A percentile compares a stretch with the other conserved stretches of the same genome.
Evolutionary conservation across 768 basidiomycete genomes (phyloP).

Genomic region (Tubosaeta sp.): DNA sequence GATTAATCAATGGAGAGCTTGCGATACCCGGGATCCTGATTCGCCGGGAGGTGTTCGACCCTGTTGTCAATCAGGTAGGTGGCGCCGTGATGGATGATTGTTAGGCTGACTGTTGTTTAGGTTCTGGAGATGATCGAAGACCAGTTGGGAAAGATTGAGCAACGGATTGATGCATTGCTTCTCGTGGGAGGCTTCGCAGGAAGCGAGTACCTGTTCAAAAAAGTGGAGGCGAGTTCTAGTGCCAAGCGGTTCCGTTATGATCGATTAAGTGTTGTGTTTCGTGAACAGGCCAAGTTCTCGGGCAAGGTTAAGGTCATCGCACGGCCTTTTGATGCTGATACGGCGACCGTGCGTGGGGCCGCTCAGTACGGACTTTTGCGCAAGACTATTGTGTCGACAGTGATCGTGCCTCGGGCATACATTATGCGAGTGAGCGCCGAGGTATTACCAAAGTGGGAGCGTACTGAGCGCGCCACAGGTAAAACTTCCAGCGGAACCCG

Average conservation of each 20-base stretch:
- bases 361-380: slow-evolving; percentile 82
- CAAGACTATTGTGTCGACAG: slow-evolving; percentile 70
- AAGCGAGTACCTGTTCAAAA: slow-evolving; percentile 77
- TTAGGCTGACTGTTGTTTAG: slow-evolving; percentile 34
- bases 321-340: slow-evolving; percentile 82
- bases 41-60: slow-evolving; percentile 83
- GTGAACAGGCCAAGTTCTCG: slow-evolving; percentile 59
- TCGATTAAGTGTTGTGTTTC: not conserved
- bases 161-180: slow-evolving; percentile 75
- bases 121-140: slow-evolving; percentile 77
- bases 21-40: slow-evolving; percentile 77
- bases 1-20: slow-evolving; percentile 78
- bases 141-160: slow-evolving; percentile 62
- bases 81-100: slow-evolving; percentile 1
- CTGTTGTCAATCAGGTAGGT: slow-evolving; percentile 70
- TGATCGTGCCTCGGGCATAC: slow-evolving; percentile 80
- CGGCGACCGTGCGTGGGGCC: slow-evolving; percentile 84
- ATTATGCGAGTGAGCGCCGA: slow-evolving; percentile 66
- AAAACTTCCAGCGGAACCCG: slow-evolving; percentile 81
- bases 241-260: not conserved
- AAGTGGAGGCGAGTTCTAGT: slow-evolving; percentile 57
- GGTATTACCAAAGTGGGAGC: not conserved
- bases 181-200: slow-evolving; percentile 89
- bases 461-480: slow-evolving; percentile 43
- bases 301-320: slow-evolving; percentile 69